Conservation (phyloP, 2,329 filamentous ascomycete genomes). For the Neonectria hederae region DNA sequence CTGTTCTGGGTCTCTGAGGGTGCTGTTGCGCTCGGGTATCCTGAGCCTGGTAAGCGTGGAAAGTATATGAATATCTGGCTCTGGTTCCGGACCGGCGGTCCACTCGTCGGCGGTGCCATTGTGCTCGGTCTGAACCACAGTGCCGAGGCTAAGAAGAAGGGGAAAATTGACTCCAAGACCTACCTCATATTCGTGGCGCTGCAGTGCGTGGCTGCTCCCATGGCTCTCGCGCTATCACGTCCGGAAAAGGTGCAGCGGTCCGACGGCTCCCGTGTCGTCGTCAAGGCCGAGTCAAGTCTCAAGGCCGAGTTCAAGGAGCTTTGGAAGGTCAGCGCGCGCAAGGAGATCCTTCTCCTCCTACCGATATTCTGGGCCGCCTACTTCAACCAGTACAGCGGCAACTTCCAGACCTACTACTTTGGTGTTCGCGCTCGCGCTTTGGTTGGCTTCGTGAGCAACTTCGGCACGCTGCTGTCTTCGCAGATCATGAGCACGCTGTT, state of each 20-base stretch:
- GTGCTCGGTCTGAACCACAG: conserved; percentile 55
- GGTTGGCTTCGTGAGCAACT: conserved; percentile 12
- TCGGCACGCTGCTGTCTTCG: conserved; percentile 13
- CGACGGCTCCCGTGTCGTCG: conserved; percentile 13
- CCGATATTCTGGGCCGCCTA: conserved; percentile 18
- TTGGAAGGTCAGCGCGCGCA: conserved; percentile 6
- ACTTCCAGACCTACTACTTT: conserved; percentile 21
- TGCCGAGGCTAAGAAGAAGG: conserved; percentile 38
- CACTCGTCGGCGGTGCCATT: conserved; percentile 44
- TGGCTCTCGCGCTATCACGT: conserved; percentile 14
- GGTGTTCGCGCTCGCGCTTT: conserved; percentile 23
- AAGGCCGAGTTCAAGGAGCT: conserved; percentile 15
- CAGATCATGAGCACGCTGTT: conserved; percentile 20
- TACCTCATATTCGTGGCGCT: conserved; percentile 31
- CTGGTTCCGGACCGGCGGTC: conserved; percentile 15
- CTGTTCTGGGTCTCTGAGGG: conserved; percentile 61
- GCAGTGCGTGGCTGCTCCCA: conserved; percentile 12
- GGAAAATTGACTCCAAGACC: conserved; percentile 30
- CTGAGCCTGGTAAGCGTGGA: conserved; percentile 32
- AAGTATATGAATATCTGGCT: conserved; percentile 24
- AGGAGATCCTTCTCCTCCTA: conserved; percentile 12
- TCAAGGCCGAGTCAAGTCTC: conserved; percentile 6
- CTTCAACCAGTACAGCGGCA: conserved; percentile 19
- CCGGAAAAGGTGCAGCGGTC: conserved; percentile 21
- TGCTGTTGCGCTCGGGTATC: conserved; percentile 58